These are phyloP conservation scores for Parachaetomium inaequale DNA, from an alignment of 495 filamentous ascomycete genomes.

Conservation along the genomic window DNA sequence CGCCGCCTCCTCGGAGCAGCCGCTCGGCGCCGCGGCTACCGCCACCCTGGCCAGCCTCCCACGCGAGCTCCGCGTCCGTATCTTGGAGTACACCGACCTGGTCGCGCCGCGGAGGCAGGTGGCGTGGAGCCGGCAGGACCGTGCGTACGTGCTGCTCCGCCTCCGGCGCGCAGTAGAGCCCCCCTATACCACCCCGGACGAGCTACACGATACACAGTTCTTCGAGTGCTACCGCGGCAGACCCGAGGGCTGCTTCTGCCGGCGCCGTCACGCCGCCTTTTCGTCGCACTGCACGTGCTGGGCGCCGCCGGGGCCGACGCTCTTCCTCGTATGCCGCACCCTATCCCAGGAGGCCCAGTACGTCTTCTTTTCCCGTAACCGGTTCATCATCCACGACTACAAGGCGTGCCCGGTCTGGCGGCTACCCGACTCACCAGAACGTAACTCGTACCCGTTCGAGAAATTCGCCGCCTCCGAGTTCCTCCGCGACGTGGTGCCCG, in stretches of 20 bases:
- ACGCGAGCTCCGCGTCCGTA: constrained; percentile 17
- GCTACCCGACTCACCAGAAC: neutral
- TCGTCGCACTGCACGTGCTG: constrained; percentile 8
- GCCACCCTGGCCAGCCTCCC: constrained; percentile 8
- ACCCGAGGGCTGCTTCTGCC: constrained; percentile 9
- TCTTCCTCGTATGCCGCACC: constrained; percentile 15
- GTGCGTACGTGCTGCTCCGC: constrained; percentile 6
- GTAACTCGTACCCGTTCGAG: constrained; percentile 13
- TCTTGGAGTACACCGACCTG: constrained; percentile 18
- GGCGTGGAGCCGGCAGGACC: constrained; percentile 12
- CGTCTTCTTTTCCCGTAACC: constrained; percentile 19
- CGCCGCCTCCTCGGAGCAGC: neutral
- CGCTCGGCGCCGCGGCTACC: neutral
- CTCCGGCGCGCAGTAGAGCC: neutral
- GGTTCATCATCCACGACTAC: constrained; percentile 18
- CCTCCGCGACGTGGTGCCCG: constrained; percentile 12
- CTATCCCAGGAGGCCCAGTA: constrained; percentile 14
- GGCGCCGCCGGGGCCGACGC: constrained; percentile 1
- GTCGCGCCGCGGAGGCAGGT: constrained; percentile 18
- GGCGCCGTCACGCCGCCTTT: constrained; percentile 1
- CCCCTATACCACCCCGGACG: neutral
- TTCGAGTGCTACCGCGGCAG: constrained; percentile 6
- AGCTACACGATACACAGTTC: neutral
- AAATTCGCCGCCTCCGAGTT: constrained; percentile 13
- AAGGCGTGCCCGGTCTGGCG: neutral